Conservation (phyloP, 176 grass and related monocot genomes). For the Aechmea fasciata region DNA sequence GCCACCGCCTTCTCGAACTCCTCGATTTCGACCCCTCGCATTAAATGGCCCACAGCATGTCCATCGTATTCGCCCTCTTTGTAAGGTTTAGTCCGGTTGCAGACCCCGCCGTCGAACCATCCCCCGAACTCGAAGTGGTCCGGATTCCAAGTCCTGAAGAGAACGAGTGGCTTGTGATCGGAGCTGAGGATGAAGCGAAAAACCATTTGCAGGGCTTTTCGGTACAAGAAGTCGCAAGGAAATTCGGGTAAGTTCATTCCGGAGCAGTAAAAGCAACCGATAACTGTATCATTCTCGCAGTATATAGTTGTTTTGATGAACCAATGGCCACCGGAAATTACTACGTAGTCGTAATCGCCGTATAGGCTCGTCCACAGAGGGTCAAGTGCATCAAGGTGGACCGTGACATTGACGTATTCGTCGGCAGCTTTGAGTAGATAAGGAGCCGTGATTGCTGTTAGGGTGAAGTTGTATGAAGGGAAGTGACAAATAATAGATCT, state of each 20-base stretch:
- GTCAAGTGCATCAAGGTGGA: conserved; percentile 56
- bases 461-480: conserved; percentile 54
- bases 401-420: conserved; percentile 42
- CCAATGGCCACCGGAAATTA: conserved; percentile 85
- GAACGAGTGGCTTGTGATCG: conserved; percentile 51
- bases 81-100: conserved; percentile 60
- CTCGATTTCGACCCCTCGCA: conserved; percentile 57
- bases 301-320: conserved; percentile 72
- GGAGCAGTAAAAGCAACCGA: conserved; percentile 67
- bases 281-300: conserved; percentile 37
- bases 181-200: conserved; percentile 49
- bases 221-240: conserved; percentile 30
- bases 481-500: conserved; percentile 69
- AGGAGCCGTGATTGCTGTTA: conserved; percentile 67
- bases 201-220: conserved; percentile 26
- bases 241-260: conserved; percentile 39
- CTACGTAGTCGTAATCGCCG: conserved; percentile 52
- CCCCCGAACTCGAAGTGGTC: conserved; percentile 70
- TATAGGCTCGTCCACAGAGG: conserved; percentile 49
- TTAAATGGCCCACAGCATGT: conserved; percentile 29
- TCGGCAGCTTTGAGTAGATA: conserved; percentile 54
- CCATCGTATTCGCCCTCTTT: conserved; percentile 31
- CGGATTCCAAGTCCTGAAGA: conserved; percentile 66
- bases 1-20: conserved; percentile 45
- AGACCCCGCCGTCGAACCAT: conserved; percentile 69